phyloP scores from a whole-genome alignment of 768 basidiomycete genomes.

The Lactifluus hygrophoroides region DNA sequence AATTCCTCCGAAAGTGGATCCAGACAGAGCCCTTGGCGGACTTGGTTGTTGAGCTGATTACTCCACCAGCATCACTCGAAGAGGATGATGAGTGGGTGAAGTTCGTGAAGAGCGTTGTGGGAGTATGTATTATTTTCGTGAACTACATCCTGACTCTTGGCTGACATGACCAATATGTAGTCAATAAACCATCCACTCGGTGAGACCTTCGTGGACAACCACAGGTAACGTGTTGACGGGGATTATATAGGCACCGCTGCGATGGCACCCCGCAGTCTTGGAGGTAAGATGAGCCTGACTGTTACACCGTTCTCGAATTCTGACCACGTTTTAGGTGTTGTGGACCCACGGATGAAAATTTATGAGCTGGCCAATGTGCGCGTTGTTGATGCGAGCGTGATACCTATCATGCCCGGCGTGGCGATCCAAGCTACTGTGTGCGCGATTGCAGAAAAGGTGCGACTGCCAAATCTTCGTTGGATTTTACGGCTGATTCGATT shows the following conservation, averaged over 20 bases:
- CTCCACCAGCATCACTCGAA: conserved; percentile 10
- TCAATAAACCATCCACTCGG: conserved; percentile 18
- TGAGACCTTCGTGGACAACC: background rate
- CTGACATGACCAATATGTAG: background rate
- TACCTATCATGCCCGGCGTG: conserved; percentile 18
- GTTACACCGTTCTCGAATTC: background rate
- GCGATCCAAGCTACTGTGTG: conserved; percentile 17
- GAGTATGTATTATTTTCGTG: background rate
- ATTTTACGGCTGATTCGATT: background rate
- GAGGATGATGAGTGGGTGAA: conserved; percentile 11
- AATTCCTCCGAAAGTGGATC: conserved; percentile 16
- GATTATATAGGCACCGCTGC: conserved; percentile 13
- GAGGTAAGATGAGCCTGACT: background rate
- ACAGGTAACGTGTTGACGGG: background rate
- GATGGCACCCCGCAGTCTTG: conserved; percentile 18
- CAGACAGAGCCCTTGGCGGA: conserved; percentile 11
- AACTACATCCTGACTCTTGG: background rate
- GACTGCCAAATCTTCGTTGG: background rate
- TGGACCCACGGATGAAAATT: conserved; percentile 16
- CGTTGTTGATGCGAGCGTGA: conserved; percentile 16
- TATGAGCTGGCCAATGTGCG: conserved; percentile 17
- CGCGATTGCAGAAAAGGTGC: conserved; percentile 18
- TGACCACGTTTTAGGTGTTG: conserved; percentile 10
- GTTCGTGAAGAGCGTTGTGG: conserved; percentile 10
- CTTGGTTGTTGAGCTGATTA: conserved; percentile 8